Evolutionary conservation across 306 rosid species (phyloP), one percentile per base, ranked within the genome.

Genomic region (Quercus alba): DNA sequence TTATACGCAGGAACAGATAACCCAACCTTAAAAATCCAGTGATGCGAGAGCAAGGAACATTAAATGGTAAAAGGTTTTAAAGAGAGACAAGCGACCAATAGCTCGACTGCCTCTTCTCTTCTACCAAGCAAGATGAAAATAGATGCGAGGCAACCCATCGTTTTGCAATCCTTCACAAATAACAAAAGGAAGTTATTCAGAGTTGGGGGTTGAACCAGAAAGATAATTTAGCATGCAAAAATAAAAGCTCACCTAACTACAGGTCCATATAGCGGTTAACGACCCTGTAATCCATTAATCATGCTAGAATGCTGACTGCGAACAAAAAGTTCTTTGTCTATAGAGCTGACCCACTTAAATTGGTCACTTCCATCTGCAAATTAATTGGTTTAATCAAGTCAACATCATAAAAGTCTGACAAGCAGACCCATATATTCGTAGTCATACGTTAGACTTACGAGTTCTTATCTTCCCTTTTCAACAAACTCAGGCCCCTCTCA

Each of bases 131-230:
- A 70, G 98, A 84, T 11, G 98, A 95, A 82, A 95, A 91, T 73
- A 95, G 84, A 92, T 95, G 99, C 23, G 96, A 91, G 68, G 97
- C 79, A 82, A 25, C 91, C 98, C 99, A 95, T 80, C 96, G 86
- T 83, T 95, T 95, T 82, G 99, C 99, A 81, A 95, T 92, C 92
- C 99, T 95, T 75, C 82, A 87, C 79, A 82, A 25, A 41, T 38
- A 75, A 81, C 61, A 44, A 78, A 78, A 75, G 41, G 21, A 61
- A 25, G 57, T 74, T 59, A 80, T 20, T 52, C 78, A 75, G 51
- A 85, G 89, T 75, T 76, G 52, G 56, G 71, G 59, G 75, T 51
- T 67, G 73, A 41, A 77, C 41, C 58, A 13, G 55, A 59, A 82
- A 58, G 12, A 72, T 56, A 75, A 80, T 51, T 52, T 20, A 56